Base-by-base conservation (phyloP, 2,329 filamentous ascomycete species). In the Scorias spongiosa region DNA sequence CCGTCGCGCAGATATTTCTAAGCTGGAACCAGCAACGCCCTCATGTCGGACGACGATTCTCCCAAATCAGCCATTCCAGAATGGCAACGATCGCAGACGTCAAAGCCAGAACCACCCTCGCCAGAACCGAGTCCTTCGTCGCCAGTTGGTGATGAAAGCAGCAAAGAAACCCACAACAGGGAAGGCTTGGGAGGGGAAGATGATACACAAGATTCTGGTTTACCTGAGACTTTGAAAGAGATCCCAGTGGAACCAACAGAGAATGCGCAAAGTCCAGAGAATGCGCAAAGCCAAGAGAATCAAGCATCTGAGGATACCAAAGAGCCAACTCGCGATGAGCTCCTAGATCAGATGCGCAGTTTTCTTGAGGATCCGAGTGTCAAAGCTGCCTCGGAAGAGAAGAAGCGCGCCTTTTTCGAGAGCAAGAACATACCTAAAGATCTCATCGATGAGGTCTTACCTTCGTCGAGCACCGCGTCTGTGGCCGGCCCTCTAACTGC, bases 361-460 rank as follows among this genome's bases (percentile, higher is more conserved):
- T 95, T 94, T 57, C 72, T 95, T 3, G 69, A 83, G 42, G 81
- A 93, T 47, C 77, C 83, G 7, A 69, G 72, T 15, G 83, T 94
- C 45, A 76, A 74, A 46, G 67, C 80, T 61, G 77, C 81, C 29
- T 70, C 81, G 0, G 70, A 71, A 39, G 80, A 84, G 44, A 80
- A 78, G 62, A 93, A 93, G 66, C 68, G 74, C 15, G 73, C 75
- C 7, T 94, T 94, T 53, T 66, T 95, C 1, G 72, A 79, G 55
- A 76, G 75, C 42, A 95, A 95, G 60, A 84, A 84, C 2, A 66
- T 94, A 7, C 66, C 65, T 2, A 66, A 73, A 4, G 68, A 72
- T 29, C 78, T 89, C 48, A 84, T 93, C 48, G 67, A 84, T 51
- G 66, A 68, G 41, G 67, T 93, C 32, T 12, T 36, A 36, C 7